These are phyloP conservation scores for Populus trichocarpa DNA, from an alignment of 441 rosid genomes.

Conservation along the genomic window DNA sequence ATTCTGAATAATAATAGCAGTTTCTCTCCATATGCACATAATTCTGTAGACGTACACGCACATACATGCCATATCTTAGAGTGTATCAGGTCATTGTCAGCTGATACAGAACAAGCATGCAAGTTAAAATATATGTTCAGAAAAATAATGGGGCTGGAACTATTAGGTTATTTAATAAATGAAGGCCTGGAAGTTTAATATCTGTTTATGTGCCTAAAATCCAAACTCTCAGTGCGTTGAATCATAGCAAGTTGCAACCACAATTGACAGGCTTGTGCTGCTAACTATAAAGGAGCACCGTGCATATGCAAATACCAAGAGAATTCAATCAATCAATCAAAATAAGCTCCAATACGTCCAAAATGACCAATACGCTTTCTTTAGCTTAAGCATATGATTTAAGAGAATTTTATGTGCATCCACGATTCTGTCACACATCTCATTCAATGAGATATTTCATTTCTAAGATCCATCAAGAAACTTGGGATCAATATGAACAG, in stretches of 20 bases:
- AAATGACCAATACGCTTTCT: not conserved
- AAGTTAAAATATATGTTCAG: not conserved
- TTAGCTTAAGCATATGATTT: not conserved
- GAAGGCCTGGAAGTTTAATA: not conserved
- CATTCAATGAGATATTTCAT: no score
- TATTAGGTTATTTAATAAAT: not conserved
- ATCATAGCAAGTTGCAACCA: not conserved
- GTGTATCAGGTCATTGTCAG: not conserved
- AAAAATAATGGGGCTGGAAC: not conserved
- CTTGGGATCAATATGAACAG: not conserved
- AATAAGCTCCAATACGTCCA: no score
- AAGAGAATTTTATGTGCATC: no score
- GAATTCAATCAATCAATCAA: not conserved
- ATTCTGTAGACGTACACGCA: not conserved
- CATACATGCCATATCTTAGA: not conserved
- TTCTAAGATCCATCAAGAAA: no score
- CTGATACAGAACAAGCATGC: not conserved
- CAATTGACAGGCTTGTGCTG: not conserved
- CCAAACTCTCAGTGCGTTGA: not conserved
- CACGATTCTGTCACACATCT: no score
- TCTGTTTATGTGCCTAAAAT: not conserved
- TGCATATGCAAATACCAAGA: not conserved
- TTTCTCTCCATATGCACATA: not conserved
- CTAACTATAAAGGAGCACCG: no score
- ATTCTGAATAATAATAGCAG: not conserved